Base-by-base conservation (phyloP, 805 yeast species). In the Candida mattraensis region DNA sequence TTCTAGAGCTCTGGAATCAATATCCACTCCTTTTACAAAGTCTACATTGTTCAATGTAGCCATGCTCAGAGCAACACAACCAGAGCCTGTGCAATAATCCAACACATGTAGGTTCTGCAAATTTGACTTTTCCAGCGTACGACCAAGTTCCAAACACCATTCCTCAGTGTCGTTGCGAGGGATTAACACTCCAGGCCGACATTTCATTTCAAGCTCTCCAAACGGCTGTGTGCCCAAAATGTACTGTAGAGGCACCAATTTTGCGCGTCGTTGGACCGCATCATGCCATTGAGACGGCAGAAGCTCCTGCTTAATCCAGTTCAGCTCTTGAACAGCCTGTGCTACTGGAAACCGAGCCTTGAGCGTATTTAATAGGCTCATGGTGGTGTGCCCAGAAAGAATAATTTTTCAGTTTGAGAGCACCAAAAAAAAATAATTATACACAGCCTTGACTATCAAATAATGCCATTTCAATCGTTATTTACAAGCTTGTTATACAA, bases 151-250 rank as follows among this genome's bases (percentile, higher is more conserved):
- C 18, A 63, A 22, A 7, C 74, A 66, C 97, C 97, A 91, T 52
- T 87, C 95, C 56, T 91, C 98, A 0, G 99, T 91, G 55, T 91
- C 99, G 83, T 91, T 80, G 32, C 99, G 63, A 0, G 99, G 98
- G 18, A 91, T 89, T 41, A 91, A 63, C 2, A 87, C 97, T 0
- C 78, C 78, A 1, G 64, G 65, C 18, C 59, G 50, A 50, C 96
- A 86, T 17, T 50, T 38, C 4, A 91, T 70, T 9, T 74, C 76
- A 31, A 91, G 54, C 2, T 57, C 51, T 0, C 93, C 95, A 65
- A 91, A 91, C 1, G 98, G 98, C 60, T 89, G 97, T 0, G 78
- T 62, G 0, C 93, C 88, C 7, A 91, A 63, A 8, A 91, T 75
- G 57, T 91, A 89, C 57, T 91, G 98, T 26, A 91, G 59, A 0